A percentile compares a stretch with the other conserved stretches of the same genome.
These are phyloP conservation scores for Lepidium didymum DNA, from an alignment of 345 rosid genomes.

Conservation along the genomic window DNA sequence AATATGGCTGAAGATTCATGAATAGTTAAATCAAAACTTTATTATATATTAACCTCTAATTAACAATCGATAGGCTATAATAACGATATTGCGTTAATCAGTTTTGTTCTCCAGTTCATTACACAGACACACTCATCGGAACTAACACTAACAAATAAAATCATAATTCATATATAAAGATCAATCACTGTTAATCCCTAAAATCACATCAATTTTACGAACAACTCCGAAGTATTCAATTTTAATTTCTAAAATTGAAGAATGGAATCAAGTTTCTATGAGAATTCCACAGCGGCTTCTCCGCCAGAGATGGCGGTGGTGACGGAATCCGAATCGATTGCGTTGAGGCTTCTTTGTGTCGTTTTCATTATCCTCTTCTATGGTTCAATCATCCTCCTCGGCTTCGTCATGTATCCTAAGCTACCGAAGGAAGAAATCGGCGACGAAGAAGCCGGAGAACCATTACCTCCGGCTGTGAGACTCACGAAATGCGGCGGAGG, in stretches of 20 bases:
- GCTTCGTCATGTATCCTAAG: conserved; percentile 26
- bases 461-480: conserved; percentile 19
- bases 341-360: conserved; percentile 14
- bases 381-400: conserved; percentile 14
- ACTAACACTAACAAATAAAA: background rate
- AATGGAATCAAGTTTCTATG: conserved; percentile 18
- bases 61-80: conserved; percentile 3
- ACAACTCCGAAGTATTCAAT: background rate
- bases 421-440: conserved; percentile 4
- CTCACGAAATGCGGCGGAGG: background rate
- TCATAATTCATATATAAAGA: background rate
- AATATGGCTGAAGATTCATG: background rate
- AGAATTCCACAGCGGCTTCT: conserved; percentile 10
- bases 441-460: conserved; percentile 24
- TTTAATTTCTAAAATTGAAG: background rate
- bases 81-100: conserved; percentile 21
- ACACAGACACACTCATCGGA: background rate
- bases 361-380: conserved; percentile 17
- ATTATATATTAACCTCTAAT: background rate
- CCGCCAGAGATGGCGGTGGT: conserved; percentile 15
- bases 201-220: background rate
- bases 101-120: conserved; percentile 23
- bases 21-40: background rate
- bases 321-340: conserved; percentile 6
- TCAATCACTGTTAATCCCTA: background rate